These are phyloP conservation scores for Alternaria incomplexa DNA, from an alignment of 2,329 filamentous ascomycete species.

Conservation along the genomic window DNA sequence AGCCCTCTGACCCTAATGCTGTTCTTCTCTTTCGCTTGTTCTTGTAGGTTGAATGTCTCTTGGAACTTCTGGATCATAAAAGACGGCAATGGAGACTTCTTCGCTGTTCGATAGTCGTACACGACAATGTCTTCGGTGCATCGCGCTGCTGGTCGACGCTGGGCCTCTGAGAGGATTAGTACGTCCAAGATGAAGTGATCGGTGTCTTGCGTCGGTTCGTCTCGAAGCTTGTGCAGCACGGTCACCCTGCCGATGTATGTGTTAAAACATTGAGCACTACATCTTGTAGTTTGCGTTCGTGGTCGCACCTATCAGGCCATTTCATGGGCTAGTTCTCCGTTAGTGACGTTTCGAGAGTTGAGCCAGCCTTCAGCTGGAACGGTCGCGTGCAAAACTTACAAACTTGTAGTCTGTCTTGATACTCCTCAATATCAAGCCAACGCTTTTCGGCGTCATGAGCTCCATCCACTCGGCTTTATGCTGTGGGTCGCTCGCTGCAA, in stretches of 20 bases:
- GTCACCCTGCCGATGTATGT: constrained; percentile 62
- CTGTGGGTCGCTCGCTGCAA: constrained; percentile 67
- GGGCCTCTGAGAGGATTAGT: constrained; percentile 74
- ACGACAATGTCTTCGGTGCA: constrained; percentile 79
- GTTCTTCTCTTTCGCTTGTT: constrained; percentile 62
- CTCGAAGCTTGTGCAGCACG: constrained; percentile 78
- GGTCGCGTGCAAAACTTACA: constrained; percentile 58
- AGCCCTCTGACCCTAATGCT: constrained; percentile 62
- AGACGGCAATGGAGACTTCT: constrained; percentile 62
- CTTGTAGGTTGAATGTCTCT: constrained; percentile 66
- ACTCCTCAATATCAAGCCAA: constrained; percentile 78
- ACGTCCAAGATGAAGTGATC: constrained; percentile 67
- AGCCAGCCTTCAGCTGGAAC: background rate
- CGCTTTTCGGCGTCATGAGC: constrained; percentile 68
- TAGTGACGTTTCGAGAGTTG: background rate
- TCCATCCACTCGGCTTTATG: constrained; percentile 71
- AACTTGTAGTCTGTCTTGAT: constrained; percentile 89
- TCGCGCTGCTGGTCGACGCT: constrained; percentile 74
- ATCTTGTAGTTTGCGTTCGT: background rate
- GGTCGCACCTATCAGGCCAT: constrained; percentile 68
- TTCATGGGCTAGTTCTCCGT: constrained; percentile 66
- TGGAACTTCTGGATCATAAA: constrained; percentile 69
- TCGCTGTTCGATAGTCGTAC: constrained; percentile 71
- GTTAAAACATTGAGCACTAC: background rate
- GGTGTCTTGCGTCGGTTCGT: constrained; percentile 56